Evolutionary conservation across 202 grass and related monocot genomes (phyloP).

Genomic region (Carex sylvatica): DNA sequence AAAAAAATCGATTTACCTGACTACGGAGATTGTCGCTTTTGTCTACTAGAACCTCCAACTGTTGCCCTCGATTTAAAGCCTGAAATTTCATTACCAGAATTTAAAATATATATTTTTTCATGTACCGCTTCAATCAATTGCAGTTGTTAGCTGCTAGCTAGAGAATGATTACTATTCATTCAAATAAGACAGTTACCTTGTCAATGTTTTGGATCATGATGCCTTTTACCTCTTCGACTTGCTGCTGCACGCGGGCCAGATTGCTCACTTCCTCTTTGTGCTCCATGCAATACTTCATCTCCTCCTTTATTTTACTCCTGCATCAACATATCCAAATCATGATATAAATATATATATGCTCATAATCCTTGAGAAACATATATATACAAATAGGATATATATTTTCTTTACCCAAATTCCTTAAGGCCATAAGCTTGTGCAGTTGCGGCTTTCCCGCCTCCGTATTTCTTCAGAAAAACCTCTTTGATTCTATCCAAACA

Average conservation of each 20-base stretch:
- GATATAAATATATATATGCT: neutral
- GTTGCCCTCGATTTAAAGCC: conserved; percentile 44
- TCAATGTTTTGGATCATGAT: conserved; percentile 84
- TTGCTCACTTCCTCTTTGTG: conserved; percentile 63
- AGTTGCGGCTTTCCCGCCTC: conserved; percentile 58
- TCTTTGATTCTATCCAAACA: conserved; percentile 69
- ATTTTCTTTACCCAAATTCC: conserved; percentile 52
- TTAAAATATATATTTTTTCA: neutral
- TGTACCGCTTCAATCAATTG: neutral
- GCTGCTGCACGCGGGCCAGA: conserved; percentile 60
- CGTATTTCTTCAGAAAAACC: conserved; percentile 56
- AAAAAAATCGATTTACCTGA: conserved; percentile 28
- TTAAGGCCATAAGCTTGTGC: conserved; percentile 62
- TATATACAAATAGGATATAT: neutral
- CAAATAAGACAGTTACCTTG: conserved; percentile 35
- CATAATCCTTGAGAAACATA: neutral
- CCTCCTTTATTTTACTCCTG: conserved; percentile 60
- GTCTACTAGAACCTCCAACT: conserved; percentile 55
- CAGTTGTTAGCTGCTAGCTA: neutral
- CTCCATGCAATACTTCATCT: conserved; percentile 76
- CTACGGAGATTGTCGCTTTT: conserved; percentile 56
- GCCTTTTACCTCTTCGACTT: conserved; percentile 67
- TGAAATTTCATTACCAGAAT: conserved; percentile 18
- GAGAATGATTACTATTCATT: neutral
- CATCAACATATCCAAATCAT: neutral